Base-by-base conservation (phyloP, 805 yeast genomes). In the Lachancea cidri region DNA sequence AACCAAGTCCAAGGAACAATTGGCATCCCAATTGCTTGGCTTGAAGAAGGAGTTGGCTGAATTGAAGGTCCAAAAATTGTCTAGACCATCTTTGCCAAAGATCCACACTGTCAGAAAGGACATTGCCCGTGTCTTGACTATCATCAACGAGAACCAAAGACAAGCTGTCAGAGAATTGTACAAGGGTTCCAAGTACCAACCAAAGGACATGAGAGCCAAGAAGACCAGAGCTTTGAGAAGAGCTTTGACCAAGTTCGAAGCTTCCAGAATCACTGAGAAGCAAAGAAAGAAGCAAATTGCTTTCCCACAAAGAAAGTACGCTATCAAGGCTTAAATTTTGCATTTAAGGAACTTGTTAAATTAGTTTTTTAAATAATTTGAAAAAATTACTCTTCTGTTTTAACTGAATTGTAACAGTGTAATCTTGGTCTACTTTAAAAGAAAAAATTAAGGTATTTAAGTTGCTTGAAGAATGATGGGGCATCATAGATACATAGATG, bases 171-270 rank as follows among this genome's bases (percentile, higher is more conserved):
- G 86, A 75, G 93, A 83, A 68, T 83, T 86, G 80, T 89, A 89
- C 91, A 79, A 80, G 60, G 93, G 88, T 72, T 83, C 86, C 83
- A 89, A 87, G 77, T 85, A 81, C 83, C 78, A 80, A 72, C 98
- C 98, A 79, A 89, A 91, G 80, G 97, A 89, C 72, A 81, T 93
- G 77, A 91, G 98, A 79, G 95, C 88, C 64, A 93, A 93, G 91
- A 86, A 93, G 85, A 93, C 99, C 75, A 91, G 98, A 83, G 98
- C 98, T 73, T 76, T 91, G 75, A 91, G 98, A 86, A 86, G 98
- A 81, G 80, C 82, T 69, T 80, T 93, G 69, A 81, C 97, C 72
- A 77, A 83, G 68, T 72, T 73, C 73, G 96, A 93, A 78, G 82
- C 86, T 70, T 66, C 78, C 63, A 74, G 75, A 70, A 72, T 74